These are phyloP conservation scores for Coccomyxa sp. DNA, from an alignment of 139 green algal species.

Conservation along the genomic window DNA sequence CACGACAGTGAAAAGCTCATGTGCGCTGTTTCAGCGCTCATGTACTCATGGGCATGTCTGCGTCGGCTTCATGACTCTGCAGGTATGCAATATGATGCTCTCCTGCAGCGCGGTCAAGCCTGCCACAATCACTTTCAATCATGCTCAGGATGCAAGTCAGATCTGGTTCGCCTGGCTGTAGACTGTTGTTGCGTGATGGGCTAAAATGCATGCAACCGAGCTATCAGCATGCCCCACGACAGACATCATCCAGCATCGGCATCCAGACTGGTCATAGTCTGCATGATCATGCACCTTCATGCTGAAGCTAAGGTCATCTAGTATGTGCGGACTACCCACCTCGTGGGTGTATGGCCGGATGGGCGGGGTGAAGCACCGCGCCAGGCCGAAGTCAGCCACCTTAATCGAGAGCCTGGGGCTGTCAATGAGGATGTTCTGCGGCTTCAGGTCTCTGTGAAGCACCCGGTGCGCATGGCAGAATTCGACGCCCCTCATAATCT, in stretches of 20 bases:
- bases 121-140: not conserved
- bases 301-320: not conserved
- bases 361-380: slow-evolving; percentile 49
- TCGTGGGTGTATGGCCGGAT: slow-evolving; percentile 45
- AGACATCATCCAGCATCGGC: too few relatives aligned
- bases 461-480: slow-evolving; percentile 74
- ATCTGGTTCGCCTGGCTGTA: too few relatives aligned
- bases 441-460: slow-evolving; percentile 81
- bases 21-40: not conserved
- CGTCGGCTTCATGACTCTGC: too few relatives aligned
- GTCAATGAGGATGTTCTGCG: slow-evolving; percentile 69
- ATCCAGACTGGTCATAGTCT: too few relatives aligned
- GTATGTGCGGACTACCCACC: too few relatives aligned
- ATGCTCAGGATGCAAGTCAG: too few relatives aligned
- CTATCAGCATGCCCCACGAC: too few relatives aligned
- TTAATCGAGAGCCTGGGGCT: slow-evolving; percentile 43
- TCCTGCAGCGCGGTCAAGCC: not conserved
- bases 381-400: slow-evolving; percentile 68
- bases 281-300: not conserved
- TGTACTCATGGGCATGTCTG: not conserved
- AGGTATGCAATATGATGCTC: not conserved
- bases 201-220: too few relatives aligned
- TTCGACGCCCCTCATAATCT: slow-evolving; percentile 69
- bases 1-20: not conserved
- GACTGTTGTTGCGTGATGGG: too few relatives aligned